Percentiles rank a stretch among this genome's conserved stretches.
Evolutionary conservation across 148 eudicot genomes (phyloP).

Genomic region (Rhododendron ovatum): DNA sequence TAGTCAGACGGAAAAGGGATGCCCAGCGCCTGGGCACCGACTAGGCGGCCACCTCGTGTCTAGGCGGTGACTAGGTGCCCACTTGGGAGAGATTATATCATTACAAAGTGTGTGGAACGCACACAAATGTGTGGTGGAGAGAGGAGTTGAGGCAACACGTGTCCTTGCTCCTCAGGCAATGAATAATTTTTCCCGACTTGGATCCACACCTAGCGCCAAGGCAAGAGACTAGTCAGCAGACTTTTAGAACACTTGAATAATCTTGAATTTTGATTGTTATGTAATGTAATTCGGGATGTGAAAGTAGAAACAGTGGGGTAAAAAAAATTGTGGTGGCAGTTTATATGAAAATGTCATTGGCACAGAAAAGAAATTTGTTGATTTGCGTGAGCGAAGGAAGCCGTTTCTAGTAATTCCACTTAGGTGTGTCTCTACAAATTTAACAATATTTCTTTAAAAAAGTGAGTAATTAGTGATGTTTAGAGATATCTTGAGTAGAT

Average conservation of each 20-base stretch:
- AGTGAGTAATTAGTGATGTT: not conserved
- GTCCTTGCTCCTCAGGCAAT: not conserved
- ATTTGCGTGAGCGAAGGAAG: not conserved
- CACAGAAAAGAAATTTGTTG: not conserved
- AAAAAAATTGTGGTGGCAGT: not conserved
- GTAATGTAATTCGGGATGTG: not conserved
- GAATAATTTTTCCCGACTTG: not conserved
- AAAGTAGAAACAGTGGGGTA: not conserved
- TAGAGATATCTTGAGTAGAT: not conserved
- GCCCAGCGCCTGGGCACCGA: not conserved
- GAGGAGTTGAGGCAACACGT: not conserved
- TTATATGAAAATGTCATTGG: not conserved
- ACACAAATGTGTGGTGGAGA: not conserved
- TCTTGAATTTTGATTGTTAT: too few species aligned
- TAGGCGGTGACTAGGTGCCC: not conserved
- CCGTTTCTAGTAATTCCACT: not conserved
- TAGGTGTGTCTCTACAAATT: not conserved
- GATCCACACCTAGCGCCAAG: too few species aligned
- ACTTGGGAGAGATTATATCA: not conserved
- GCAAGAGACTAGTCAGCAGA: not conserved
- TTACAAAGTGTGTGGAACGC: not conserved
- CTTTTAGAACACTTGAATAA: not conserved
- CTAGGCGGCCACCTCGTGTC: not conserved
- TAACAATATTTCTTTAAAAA: too few species aligned
- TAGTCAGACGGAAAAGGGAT: not conserved